Percentiles rank a stretch among this genome's conserved stretches.
These are phyloP conservation scores for Rhodotorula sp. DNA, from an alignment of 1,284 basidiomycete species.

Conservation along the genomic window DNA sequence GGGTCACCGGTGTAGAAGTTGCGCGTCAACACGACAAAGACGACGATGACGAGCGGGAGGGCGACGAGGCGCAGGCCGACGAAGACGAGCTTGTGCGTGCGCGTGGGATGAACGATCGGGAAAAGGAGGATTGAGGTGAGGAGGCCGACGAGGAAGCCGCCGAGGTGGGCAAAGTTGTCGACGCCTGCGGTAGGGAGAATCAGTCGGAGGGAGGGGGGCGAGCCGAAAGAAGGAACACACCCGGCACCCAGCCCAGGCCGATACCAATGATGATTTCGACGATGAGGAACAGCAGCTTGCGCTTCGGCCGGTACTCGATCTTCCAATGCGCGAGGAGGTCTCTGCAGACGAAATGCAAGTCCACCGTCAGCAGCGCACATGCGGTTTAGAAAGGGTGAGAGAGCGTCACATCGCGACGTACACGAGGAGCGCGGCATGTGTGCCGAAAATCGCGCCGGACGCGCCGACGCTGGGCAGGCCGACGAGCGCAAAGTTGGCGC, in stretches of 20 bases:
- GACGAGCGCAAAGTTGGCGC: conserved; percentile 83
- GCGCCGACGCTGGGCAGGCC: conserved; percentile 92
- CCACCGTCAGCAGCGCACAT: not conserved
- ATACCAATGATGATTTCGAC: conserved; percentile 82
- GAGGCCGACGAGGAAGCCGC: conserved; percentile 65
- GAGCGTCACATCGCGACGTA: not conserved
- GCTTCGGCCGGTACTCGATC: conserved; percentile 74
- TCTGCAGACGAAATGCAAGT: not conserved
- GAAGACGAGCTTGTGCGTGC: conserved; percentile 67
- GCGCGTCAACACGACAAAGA: conserved; percentile 76
- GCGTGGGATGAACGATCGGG: conserved; percentile 76
- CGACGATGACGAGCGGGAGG: conserved; percentile 69
- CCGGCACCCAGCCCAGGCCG: conserved; percentile 75
- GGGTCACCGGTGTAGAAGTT: conserved; percentile 90
- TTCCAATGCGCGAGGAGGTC: conserved; percentile 92
- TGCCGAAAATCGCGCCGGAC: conserved; percentile 90
- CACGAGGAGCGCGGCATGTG: conserved; percentile 75
- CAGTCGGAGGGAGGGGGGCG: not conserved
- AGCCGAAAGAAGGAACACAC: not conserved
- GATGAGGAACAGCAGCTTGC: conserved; percentile 76
- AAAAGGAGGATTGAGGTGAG: conserved; percentile 76
- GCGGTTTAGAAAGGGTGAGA: conserved; percentile 52
- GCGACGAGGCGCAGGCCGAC: conserved; percentile 74
- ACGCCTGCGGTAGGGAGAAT: conserved; percentile 41
- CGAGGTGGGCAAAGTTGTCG: conserved; percentile 54